A percentile compares a stretch with the other conserved stretches of the same genome.
These are phyloP conservation scores for Datisca glomerata DNA, from an alignment of 306 rosid species.

Conservation along the genomic window DNA sequence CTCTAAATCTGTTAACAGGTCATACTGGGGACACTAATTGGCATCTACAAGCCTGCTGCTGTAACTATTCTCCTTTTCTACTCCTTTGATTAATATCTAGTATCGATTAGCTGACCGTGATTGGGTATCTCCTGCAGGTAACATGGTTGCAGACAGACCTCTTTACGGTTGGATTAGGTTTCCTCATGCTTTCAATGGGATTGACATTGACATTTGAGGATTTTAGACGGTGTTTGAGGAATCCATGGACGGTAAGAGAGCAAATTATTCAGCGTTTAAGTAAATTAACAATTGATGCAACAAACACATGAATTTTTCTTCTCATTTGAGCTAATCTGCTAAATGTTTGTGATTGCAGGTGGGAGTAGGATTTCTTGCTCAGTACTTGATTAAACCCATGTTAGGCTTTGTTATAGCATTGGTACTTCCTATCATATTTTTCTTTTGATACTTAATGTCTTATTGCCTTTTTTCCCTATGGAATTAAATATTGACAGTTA, in stretches of 20 bases:
- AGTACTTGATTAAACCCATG: conserved; percentile 75
- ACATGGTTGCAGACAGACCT: conserved; percentile 90
- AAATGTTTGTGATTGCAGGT: conserved; percentile 51
- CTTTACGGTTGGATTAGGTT: conserved; percentile 77
- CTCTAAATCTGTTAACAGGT: conserved; percentile 42
- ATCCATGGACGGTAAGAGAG: conserved; percentile 88
- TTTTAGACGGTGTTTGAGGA: conserved; percentile 76
- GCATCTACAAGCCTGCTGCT: conserved; percentile 79
- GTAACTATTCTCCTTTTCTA: conserved; percentile 29
- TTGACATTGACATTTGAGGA: conserved; percentile 88
- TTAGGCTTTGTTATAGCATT: conserved; percentile 65
- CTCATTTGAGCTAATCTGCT: no score
- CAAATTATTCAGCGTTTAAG: neutral
- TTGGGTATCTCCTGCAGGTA: conserved; percentile 42
- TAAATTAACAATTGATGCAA: no score
- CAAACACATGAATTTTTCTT: no score
- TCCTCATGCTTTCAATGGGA: conserved; percentile 98
- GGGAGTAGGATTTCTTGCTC: conserved; percentile 95
- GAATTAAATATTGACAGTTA: no score
- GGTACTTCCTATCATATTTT: conserved; percentile 29
- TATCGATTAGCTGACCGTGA: conserved; percentile 18
- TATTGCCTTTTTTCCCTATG: no score
- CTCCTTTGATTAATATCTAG: conserved; percentile 13
- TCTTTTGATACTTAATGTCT: neutral
- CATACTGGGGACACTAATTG: conserved; percentile 63